Evolutionary conservation across 2,329 filamentous ascomycete species (phyloP).

Genomic region (Ilyonectria sp.): DNA sequence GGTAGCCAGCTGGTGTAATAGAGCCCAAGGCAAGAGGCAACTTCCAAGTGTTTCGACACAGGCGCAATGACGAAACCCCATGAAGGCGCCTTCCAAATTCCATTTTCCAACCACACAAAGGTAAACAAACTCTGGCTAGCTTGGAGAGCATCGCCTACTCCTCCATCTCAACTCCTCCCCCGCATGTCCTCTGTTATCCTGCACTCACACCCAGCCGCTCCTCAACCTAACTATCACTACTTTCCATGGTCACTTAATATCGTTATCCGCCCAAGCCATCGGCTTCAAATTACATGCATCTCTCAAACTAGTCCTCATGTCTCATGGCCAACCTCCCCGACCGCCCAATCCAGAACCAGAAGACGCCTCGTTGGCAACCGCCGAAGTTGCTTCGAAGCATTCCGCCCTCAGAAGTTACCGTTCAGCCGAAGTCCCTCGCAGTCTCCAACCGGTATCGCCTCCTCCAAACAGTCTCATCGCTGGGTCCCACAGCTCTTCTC

Average conservation of each 20-base stretch:
- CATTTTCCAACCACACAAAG: neutral
- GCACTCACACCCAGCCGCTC: neutral
- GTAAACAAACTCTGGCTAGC: neutral
- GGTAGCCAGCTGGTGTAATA: neutral
- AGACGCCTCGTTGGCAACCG: neutral
- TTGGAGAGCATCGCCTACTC: neutral
- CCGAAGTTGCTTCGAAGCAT: slow-evolving; percentile 1
- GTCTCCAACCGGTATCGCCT: neutral
- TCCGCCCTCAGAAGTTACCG: neutral
- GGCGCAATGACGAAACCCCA: neutral
- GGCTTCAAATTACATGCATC: slow-evolving; percentile 5
- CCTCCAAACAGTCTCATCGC: slow-evolving; percentile 7
- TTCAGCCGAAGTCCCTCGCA: neutral
- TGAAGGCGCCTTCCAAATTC: neutral
- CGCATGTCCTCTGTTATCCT: neutral
- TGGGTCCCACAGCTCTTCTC: neutral
- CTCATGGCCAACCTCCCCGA: slow-evolving; percentile 22
- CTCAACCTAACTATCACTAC: slow-evolving; percentile 1
- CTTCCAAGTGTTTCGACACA: neutral
- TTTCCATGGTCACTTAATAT: slow-evolving; percentile 3
- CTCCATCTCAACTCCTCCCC: neutral
- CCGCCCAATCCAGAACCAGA: slow-evolving; percentile 24
- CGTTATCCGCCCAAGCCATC: slow-evolving; percentile 17
- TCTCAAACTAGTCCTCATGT: slow-evolving; percentile 27
- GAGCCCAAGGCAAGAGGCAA: neutral